These are phyloP conservation scores for Umbilicus rupestris DNA, from an alignment of 164 flowering plant genomes.

Conservation along the genomic window DNA sequence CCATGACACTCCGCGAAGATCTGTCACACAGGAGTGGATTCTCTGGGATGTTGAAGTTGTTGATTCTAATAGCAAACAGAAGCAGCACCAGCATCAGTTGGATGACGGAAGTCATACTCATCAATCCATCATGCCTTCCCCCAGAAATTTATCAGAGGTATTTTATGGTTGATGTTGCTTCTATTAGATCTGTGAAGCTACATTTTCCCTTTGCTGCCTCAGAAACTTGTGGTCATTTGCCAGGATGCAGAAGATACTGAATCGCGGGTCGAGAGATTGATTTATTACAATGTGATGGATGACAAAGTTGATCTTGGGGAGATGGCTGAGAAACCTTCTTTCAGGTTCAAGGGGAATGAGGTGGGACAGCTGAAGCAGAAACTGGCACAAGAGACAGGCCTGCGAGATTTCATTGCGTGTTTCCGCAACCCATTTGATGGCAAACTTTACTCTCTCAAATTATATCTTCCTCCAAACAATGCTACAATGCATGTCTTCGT, in stretches of 20 bases:
- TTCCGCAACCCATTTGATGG: slow-evolving; percentile 43
- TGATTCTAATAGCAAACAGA: slow-evolving; percentile 7
- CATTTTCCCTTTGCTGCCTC: too few relatives aligned
- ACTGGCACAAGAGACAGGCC: slow-evolving; percentile 55
- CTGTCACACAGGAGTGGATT: slow-evolving; percentile 36
- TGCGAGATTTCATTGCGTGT: slow-evolving; percentile 38
- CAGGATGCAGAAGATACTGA: slow-evolving; percentile 11
- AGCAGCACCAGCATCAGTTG: not conserved
- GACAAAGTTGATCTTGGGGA: slow-evolving; percentile 38
- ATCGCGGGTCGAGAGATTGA: slow-evolving; percentile 32
- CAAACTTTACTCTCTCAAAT: slow-evolving; percentile 53
- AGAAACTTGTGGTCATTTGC: not conserved
- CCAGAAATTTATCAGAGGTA: slow-evolving; percentile 17
- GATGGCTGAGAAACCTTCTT: slow-evolving; percentile 14
- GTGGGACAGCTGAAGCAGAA: slow-evolving; percentile 39
- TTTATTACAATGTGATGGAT: slow-evolving; percentile 31
- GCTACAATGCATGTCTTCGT: slow-evolving; percentile 53
- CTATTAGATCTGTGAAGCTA: too few relatives aligned
- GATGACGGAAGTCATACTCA: not conserved
- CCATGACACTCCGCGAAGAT: slow-evolving; percentile 47
- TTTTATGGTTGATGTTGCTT: too few relatives aligned
- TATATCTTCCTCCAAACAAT: slow-evolving; percentile 71
- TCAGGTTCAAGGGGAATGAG: slow-evolving; percentile 44
- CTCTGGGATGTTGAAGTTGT: slow-evolving; percentile 43
- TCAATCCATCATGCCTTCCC: not conserved